These are phyloP conservation scores for Fusarium sp. DNA, from an alignment of 2,329 filamentous ascomycete genomes.

Conservation along the genomic window DNA sequence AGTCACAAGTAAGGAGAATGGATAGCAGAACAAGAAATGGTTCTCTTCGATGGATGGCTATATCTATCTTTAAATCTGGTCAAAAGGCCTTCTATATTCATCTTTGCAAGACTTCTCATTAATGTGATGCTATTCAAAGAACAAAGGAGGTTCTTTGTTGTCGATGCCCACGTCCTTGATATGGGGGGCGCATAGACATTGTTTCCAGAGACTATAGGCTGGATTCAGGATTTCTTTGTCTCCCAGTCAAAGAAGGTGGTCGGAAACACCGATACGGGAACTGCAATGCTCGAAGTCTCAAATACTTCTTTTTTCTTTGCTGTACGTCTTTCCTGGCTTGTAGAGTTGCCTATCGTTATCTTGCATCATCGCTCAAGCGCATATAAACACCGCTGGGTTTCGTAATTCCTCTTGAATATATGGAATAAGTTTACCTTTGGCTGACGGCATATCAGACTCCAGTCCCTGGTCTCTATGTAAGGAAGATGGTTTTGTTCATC, in stretches of 20 bases:
- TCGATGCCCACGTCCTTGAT: not conserved
- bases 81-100: not conserved
- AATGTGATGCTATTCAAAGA: slow-evolving; percentile 28
- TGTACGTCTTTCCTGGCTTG: not conserved
- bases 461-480: not conserved
- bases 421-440: not conserved
- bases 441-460: not conserved
- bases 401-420: not conserved
- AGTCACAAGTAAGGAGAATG: not conserved
- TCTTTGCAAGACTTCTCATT: not conserved
- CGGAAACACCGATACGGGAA: not conserved
- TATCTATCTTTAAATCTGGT: slow-evolving; percentile 9
- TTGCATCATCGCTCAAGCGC: not conserved
- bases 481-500: not conserved
- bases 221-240: slow-evolving; percentile 18
- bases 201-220: not conserved
- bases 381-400: not conserved
- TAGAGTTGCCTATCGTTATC: not conserved
- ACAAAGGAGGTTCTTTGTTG: slow-evolving; percentile 45
- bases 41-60: not conserved
- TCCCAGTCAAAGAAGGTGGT: not conserved
- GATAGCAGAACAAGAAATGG: slow-evolving; percentile 5
- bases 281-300: not conserved
- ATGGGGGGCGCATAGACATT: slow-evolving; percentile 30
- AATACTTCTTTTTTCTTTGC: not conserved